These are phyloP conservation scores for Nigrospora sphaerica DNA, from an alignment of 2,329 filamentous ascomycete genomes.

Conservation along the genomic window DNA sequence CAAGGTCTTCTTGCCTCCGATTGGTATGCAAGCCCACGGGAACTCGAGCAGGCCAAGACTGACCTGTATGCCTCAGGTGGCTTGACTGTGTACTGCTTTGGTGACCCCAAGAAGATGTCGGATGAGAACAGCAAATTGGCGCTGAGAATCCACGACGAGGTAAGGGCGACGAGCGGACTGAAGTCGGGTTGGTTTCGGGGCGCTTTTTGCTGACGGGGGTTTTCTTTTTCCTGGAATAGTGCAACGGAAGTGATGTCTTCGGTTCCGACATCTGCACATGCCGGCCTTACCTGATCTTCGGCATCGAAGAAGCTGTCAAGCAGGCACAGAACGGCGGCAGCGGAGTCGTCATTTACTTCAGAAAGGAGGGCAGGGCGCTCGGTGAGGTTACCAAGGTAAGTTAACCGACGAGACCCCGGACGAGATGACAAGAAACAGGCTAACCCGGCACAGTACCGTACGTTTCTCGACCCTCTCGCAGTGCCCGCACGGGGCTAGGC, in stretches of 20 bases:
- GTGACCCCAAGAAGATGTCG: constrained; percentile 88
- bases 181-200: not conserved
- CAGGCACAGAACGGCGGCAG: constrained; percentile 91
- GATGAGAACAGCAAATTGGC: constrained; percentile 76
- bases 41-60: constrained; percentile 3
- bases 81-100: constrained; percentile 94
- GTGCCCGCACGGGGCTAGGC: not conserved
- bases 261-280: constrained; percentile 98
- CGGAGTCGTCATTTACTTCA: constrained; percentile 96
- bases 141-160: constrained; percentile 69
- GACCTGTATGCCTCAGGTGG: constrained; percentile 46
- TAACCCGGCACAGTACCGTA: constrained; percentile 38
- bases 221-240: constrained; percentile 32
- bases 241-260: constrained; percentile 96
- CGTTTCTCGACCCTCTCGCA: constrained; percentile 13
- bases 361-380: constrained; percentile 90
- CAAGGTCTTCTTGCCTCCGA: constrained; percentile 91
- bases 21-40: constrained; percentile 44
- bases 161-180: constrained; percentile 16
- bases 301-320: constrained; percentile 94
- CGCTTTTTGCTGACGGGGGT: not conserved
- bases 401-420: not conserved
- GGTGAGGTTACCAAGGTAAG: constrained; percentile 89
- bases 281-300: constrained; percentile 90
- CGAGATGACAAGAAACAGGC: constrained; percentile 8